Base-by-base conservation (phyloP, 2,329 filamentous ascomycete species). In the Rosellinia necatrix region DNA sequence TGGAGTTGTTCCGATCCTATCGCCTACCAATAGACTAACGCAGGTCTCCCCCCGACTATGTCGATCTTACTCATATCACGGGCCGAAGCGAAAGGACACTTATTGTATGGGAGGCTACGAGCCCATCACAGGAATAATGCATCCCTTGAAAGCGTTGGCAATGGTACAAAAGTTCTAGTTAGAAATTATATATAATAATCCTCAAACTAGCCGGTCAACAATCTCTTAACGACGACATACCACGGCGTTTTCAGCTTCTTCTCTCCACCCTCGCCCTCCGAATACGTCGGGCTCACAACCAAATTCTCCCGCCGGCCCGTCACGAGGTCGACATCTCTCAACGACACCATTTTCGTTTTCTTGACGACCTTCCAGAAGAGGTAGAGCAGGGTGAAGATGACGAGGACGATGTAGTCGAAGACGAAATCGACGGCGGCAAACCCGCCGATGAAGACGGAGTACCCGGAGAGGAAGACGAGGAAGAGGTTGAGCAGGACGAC, bases 381-480 rank as follows among this genome's bases (percentile, higher is more conserved):
- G 38, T 63, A 70, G 1, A 70, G 37, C 12, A 68, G 32, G 0
- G 58, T 53, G 24, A 68, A 70, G 15, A 68, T 63, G 21, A 62
- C 62, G 12, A 68, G 42, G 1, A 68, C 67, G 9, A 68, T 55
- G 29, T 70, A 70, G 12, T 64, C 63, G 29, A 67, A 64, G 15
- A 68, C 64, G 19, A 70, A 70, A 47, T 66, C 64, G 5, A 67
- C 64, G 4, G 61, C 64, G 1, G 59, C 61, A 34, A 68, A 68
- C 6, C 62, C 64, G 8, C 61, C 62, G 2, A 67, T 60, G 32
- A 70, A 68, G 32, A 67, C 66, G 35, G 63, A 64, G 25, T 68
- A 70, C 9, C 67, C 67, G 5, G 64, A 67, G 17, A 70, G 65
- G 41, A 70, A 65, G 6, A 70, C 67, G 7, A 70, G 56, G 43